Base-by-base conservation (phyloP, 148 eudicot species). In the Heliamphora exappendiculata region DNA sequence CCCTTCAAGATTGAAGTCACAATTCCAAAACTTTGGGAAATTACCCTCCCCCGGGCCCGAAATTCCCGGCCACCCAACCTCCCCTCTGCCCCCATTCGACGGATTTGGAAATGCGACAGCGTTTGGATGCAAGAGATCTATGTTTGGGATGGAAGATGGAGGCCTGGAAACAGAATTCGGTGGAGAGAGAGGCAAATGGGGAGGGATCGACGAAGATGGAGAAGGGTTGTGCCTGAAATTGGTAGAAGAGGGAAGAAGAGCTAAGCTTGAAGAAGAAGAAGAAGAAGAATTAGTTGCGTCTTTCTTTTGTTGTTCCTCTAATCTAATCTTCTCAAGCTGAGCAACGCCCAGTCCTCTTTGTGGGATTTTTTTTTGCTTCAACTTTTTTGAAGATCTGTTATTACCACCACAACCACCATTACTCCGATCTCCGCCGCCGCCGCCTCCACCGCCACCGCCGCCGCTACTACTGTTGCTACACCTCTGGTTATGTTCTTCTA, bases 331-430 rank as follows among this genome's bases (percentile, higher is more conserved):
- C 79, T 94, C 97, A 57, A 94, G 93, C 73, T 94, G 96, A 39
- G 98, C 97, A 63, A 94, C 97, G 73, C 98, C 98, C 74, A 94
- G 75, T 39, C 98, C 98, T 80, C 98, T 92, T 77, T 91, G 97
- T 22, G 97, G 95, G 12, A 91, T 85, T 66, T 86, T 94, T 47
- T 86, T 90, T 70, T 81, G 91, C 83, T 90, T 91, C 57, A 70
- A 67, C 70, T 84, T 90, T 66, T 85, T 91, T 7, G 92, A 87
- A 71, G 88, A 87, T 82, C 80, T 80, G 76, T 69, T 75, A 42
- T 71, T 78, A 31, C 74, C 66, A 70, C 77, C 63, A 58, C 75
- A 58, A n/a, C 67, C 47, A 49, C 74, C 54, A 13, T 66, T 33
- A 5, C 36, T 31, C 0, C 57, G 67, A 36, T 50, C 47, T 9